Evolutionary conservation across 2,329 filamentous ascomycete species (phyloP).

Genomic region (Colletotrichum caudatum): DNA sequence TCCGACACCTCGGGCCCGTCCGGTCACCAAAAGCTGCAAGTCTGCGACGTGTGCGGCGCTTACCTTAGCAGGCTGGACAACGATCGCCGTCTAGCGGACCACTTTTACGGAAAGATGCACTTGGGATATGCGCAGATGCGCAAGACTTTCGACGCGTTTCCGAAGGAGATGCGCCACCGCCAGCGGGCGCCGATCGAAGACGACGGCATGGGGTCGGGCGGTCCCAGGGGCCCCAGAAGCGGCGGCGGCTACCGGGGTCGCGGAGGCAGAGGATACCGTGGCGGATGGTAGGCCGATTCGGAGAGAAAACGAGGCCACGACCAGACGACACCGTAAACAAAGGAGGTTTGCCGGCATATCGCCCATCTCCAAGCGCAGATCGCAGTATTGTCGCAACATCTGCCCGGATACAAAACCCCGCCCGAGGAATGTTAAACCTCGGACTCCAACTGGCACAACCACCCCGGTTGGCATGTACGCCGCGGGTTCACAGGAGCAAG

Average conservation of each 20-base stretch:
- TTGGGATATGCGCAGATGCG: conserved; percentile 98
- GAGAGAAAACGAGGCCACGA: not conserved
- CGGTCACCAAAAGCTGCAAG: conserved; percentile 97
- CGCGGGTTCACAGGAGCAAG: not conserved
- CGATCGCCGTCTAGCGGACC: conserved; percentile 91
- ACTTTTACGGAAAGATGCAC: conserved; percentile 99
- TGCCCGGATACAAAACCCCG: not conserved
- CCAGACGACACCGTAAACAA: not conserved
- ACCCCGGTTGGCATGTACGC: not conserved
- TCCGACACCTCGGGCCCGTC: conserved; percentile 92
- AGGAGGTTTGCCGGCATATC: not conserved
- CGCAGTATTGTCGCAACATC: not conserved
- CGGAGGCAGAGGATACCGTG: conserved; percentile 63
- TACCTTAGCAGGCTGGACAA: conserved; percentile 95
- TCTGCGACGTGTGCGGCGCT: conserved; percentile 97
- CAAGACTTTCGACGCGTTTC: conserved; percentile 88
- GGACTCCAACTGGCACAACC: not conserved
- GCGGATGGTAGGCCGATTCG: conserved; percentile 58
- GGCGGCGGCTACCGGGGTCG: conserved; percentile 66
- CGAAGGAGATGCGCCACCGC: conserved; percentile 85
- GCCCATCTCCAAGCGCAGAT: not conserved
- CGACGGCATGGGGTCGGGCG: conserved; percentile 59
- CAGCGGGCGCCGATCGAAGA: conserved; percentile 67
- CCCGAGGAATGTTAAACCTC: not conserved
- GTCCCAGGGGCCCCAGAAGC: conserved; percentile 64